Conservation (phyloP, 2,329 filamentous ascomycete genomes). For the Hypoxylon sp. region DNA sequence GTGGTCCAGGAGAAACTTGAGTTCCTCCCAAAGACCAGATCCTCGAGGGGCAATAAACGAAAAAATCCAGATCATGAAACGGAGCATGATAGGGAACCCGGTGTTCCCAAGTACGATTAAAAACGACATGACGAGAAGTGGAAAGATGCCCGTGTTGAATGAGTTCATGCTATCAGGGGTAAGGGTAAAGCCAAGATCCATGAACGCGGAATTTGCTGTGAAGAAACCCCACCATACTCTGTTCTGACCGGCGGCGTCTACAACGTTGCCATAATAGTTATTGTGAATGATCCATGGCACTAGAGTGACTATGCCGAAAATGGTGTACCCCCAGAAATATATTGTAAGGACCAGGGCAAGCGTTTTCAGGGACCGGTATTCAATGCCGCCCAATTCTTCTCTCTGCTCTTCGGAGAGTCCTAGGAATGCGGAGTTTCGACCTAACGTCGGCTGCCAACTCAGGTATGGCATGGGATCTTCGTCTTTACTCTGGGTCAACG, state of each 20-base stretch:
- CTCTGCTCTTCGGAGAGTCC: conserved; percentile 90
- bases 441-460: conserved; percentile 92
- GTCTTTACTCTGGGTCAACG: conserved; percentile 66
- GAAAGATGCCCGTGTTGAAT: conserved; percentile 82
- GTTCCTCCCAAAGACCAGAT: conserved; percentile 86
- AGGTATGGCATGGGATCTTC: conserved; percentile 82
- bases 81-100: conserved; percentile 93
- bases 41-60: conserved; percentile 74
- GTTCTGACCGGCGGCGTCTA: conserved; percentile 72
- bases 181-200: conserved; percentile 93
- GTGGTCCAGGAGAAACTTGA: conserved; percentile 92
- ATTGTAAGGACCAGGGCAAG: conserved; percentile 80
- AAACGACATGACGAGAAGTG: conserved; percentile 82
- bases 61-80: conserved; percentile 88
- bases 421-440: conserved; percentile 91
- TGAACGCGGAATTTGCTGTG: conserved; percentile 88
- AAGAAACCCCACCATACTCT: conserved; percentile 94
- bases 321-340: conserved; percentile 88
- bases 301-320: conserved; percentile 80
- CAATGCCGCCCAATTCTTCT: conserved; percentile 95
- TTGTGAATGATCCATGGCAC: conserved; percentile 82
- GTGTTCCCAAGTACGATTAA: conserved; percentile 96
- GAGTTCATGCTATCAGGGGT: conserved; percentile 95
- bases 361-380: conserved; percentile 92
- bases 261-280: conserved; percentile 73